Evolutionary conservation across 148 eudicot species (phyloP), one percentile per base, ranked within the genome.

Genomic region (Euryodendron excelsum): DNA sequence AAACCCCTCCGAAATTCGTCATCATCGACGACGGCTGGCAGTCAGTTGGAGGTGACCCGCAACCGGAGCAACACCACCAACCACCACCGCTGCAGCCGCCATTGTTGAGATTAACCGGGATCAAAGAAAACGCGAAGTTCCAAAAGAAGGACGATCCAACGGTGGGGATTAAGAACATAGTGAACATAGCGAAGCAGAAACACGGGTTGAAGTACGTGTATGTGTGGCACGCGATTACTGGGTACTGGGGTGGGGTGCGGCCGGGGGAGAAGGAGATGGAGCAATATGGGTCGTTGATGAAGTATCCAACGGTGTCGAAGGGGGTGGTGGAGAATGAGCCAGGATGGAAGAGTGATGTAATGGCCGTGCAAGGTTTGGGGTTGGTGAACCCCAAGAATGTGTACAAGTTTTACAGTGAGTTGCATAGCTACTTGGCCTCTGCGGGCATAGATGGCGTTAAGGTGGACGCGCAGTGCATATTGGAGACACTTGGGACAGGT

Each of bases 1-100:
- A 90, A 47, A 70, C 94, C 45, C 96, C 96, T 0, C 88, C 98
- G 12, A 90, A 82, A 79, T 93, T 93, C 39, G 96, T 93, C 39
- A 93, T 93, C 86, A 93, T 93, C 28, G 98, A 93, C 41, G 97
- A 93, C 58, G 98, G 98, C 0, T 93, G 98, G 98, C 98, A 93
- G 64, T 91, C 92, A 0, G 87, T 88, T 1, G 90, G 79, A 15
- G 77, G 25, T 2, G 96, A 89, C 65, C 76, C 8, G 11, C 50
- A 9, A 14, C 18, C 33, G 0, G 30, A 44, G 28, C 27, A 28
- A 23, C 25, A 10, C 3, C 39, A 55, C 5, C 2, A 70, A 1
- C 53, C 79, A 9, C 64, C 47, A 13, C 74, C 80, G 62, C 63
- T 80, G 47, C 52, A 68, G 39, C 52, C 58, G 33, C 87, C 86